Conservation (phyloP, 257 asterid species). For the Nicotiana benthamiana region DNA sequence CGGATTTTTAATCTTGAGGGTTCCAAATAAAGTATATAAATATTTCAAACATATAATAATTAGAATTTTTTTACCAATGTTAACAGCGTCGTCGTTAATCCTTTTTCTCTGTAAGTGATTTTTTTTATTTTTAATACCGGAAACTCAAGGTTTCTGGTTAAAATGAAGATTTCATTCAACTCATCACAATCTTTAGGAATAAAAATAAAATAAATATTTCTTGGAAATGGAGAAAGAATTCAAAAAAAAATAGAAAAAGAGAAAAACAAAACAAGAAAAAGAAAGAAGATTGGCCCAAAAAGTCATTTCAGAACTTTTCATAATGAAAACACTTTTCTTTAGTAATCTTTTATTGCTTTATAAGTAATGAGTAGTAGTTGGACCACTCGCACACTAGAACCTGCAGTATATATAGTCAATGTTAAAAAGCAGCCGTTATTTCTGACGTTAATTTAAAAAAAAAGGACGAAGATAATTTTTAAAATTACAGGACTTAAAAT, state of each 20-base stretch:
- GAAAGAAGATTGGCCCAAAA: not conserved
- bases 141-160: too few species aligned
- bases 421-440: slow-evolving; percentile 7
- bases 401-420: not conserved
- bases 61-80: too few species aligned
- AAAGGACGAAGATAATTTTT: not conserved
- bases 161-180: too few species aligned
- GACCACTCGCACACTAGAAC: not conserved
- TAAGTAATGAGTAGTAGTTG: not conserved
- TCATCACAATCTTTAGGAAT: too few species aligned
- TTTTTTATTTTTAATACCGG: too few species aligned
- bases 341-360: slow-evolving; percentile 1
- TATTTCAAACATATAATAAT: too few species aligned
- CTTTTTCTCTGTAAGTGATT: too few species aligned
- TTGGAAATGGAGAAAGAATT: not conserved
- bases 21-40: too few species aligned
- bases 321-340: not conserved
- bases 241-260: not conserved
- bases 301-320: slow-evolving; percentile 8
- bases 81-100: too few species aligned
- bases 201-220: not conserved
- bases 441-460: not conserved
- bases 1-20: too few species aligned
- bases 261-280: not conserved
- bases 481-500: too few species aligned